A percentile compares a stretch with the other conserved stretches of the same genome.
These are phyloP conservation scores for Lachnellula cervina DNA, from an alignment of 2,329 filamentous ascomycete species.

Conservation along the genomic window DNA sequence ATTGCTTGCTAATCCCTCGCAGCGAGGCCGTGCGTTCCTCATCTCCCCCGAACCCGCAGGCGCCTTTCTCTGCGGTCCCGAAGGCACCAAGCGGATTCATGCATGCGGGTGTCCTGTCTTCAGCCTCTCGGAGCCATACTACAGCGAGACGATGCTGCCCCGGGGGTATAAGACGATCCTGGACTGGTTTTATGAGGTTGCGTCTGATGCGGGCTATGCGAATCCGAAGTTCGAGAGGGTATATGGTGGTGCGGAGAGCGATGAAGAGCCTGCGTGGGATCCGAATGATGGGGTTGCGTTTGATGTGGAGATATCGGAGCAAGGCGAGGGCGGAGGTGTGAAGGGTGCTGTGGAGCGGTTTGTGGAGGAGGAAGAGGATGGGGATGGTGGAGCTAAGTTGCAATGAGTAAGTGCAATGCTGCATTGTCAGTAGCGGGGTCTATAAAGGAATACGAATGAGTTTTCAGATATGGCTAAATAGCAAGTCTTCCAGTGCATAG, in stretches of 20 bases:
- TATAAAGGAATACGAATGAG: background rate
- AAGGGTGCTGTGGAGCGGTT: background rate
- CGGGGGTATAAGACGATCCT: slow-evolving; percentile 49
- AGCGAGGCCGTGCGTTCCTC: slow-evolving; percentile 59
- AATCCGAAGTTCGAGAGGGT: slow-evolving; percentile 30
- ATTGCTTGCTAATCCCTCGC: slow-evolving; percentile 18
- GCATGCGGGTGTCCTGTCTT: slow-evolving; percentile 61
- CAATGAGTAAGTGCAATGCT: background rate
- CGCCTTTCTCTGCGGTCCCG: slow-evolving; percentile 47
- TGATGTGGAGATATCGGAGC: background rate
- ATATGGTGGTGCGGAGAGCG: slow-evolving; percentile 9
- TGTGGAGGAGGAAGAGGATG: background rate
- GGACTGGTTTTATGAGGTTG: slow-evolving; percentile 56
- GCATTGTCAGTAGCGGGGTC: background rate
- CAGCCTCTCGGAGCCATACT: slow-evolving; percentile 57
- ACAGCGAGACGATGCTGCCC: slow-evolving; percentile 60
- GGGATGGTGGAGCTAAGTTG: background rate
- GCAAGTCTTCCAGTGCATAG: too few species aligned
- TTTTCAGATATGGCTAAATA: background rate
- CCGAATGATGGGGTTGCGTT: background rate
- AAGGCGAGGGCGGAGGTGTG: background rate
- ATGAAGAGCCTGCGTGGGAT: background rate
- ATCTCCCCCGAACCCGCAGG: slow-evolving; percentile 48
- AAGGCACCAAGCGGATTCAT: slow-evolving; percentile 33
- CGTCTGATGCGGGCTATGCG: slow-evolving; percentile 37